Conservation (phyloP, 1,284 basidiomycete species). For the Omphalotus olearius region DNA sequence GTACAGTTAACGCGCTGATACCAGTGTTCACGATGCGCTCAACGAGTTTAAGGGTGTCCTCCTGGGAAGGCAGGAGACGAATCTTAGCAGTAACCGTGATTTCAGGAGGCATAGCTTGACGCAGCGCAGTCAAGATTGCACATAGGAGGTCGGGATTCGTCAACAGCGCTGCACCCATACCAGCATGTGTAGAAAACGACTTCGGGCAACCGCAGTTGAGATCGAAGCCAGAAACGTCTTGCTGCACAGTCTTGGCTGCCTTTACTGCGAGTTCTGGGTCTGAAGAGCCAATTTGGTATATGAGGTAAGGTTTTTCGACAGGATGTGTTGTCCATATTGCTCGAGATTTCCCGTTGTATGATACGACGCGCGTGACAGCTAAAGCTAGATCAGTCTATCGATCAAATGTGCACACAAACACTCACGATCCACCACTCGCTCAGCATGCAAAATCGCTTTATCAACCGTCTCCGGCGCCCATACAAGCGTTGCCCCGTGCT, state of each 20-base stretch:
- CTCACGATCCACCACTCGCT: conserved; percentile 83
- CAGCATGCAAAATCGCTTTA: conserved; percentile 88
- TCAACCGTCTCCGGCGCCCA: conserved; percentile 99
- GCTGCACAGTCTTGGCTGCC: conserved; percentile 82
- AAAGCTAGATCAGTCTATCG: conserved; percentile 6
- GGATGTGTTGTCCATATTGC: conserved; percentile 94
- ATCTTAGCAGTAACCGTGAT: conserved; percentile 93
- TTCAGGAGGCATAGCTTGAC: conserved; percentile 68
- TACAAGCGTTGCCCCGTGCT: conserved; percentile 92
- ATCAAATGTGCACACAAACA: conserved; percentile 17
- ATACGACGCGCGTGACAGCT: conserved; percentile 88
- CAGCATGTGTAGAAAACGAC: conserved; percentile 90
- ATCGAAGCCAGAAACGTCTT: conserved; percentile 93
- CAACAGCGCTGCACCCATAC: conserved; percentile 96
- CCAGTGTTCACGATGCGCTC: conserved; percentile 86
- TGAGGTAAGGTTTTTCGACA: conserved; percentile 86
- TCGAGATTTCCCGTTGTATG: conserved; percentile 77
- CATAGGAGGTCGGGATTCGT: conserved; percentile 90
- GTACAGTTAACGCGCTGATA: conserved; percentile 87
- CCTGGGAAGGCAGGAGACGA: conserved; percentile 80
- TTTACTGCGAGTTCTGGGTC: conserved; percentile 88
- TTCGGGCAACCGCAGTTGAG: conserved; percentile 96
- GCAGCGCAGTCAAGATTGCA: conserved; percentile 76
- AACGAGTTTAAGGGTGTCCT: conserved; percentile 85
- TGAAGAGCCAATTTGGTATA: conserved; percentile 91